A percentile compares a stretch with the other conserved stretches of the same genome.
Evolutionary conservation across 2,329 filamentous ascomycete genomes (phyloP).

Genomic region (Sporothrix protearum): DNA sequence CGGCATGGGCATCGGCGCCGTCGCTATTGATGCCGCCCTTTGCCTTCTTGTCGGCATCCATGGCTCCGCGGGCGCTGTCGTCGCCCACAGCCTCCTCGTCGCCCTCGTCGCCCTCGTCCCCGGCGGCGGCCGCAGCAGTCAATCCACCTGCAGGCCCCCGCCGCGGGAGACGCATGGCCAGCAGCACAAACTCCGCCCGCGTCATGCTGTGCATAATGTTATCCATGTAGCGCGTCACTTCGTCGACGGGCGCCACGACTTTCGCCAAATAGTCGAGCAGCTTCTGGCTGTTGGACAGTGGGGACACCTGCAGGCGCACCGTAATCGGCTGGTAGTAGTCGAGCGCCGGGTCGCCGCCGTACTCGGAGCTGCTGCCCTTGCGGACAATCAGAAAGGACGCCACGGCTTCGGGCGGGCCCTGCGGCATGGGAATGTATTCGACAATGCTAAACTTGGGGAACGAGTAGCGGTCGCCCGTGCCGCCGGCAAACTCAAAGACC

Average conservation of each 20-base stretch:
- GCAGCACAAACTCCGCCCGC: slow-evolving; percentile 61
- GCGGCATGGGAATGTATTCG: slow-evolving; percentile 55
- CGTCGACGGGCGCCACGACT: slow-evolving; percentile 60
- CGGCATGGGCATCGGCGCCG: background rate
- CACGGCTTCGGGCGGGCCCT: slow-evolving; percentile 57
- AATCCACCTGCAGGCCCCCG: background rate
- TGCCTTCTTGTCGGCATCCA: slow-evolving; percentile 32
- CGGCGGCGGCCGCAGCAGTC: too few relatives aligned
- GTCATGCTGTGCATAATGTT: slow-evolving; percentile 68
- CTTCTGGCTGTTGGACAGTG: slow-evolving; percentile 41
- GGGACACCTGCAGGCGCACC: slow-evolving; percentile 47
- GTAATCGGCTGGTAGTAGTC: slow-evolving; percentile 76
- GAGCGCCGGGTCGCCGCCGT: slow-evolving; percentile 58
- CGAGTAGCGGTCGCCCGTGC: slow-evolving; percentile 69
- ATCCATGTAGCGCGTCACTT: slow-evolving; percentile 65
- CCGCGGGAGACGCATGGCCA: slow-evolving; percentile 63
- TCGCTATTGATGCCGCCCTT: background rate
- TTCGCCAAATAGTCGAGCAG: slow-evolving; percentile 59
- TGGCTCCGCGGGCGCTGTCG: background rate
- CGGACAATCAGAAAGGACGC: slow-evolving; percentile 75
- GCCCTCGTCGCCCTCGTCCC: background rate
- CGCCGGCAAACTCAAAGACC: slow-evolving; percentile 64
- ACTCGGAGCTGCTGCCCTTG: slow-evolving; percentile 64
- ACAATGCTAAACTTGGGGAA: slow-evolving; percentile 77
- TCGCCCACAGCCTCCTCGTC: background rate